Percentiles rank a stretch among this genome's conserved stretches.
These are phyloP conservation scores for Paratinospora sagittata DNA, from an alignment of 164 flowering plant genomes.

Conservation along the genomic window DNA sequence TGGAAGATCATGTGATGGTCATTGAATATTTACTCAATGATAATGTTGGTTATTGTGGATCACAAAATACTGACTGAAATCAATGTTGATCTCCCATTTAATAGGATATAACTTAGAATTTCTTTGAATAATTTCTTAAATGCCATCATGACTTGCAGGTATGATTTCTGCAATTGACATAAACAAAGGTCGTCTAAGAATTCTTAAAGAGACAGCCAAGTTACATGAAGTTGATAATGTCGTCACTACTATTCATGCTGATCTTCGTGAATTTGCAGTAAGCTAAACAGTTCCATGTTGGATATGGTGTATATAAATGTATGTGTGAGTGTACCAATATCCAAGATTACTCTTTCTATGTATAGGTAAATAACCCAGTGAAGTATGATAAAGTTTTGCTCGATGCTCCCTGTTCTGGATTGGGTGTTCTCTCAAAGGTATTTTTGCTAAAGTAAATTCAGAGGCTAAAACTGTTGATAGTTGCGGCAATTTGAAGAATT, in stretches of 20 bases:
- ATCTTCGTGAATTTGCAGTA: conserved; percentile 64
- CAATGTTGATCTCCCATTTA: too few relatives aligned
- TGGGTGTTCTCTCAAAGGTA: conserved; percentile 96
- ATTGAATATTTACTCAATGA: too few relatives aligned
- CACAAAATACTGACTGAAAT: too few relatives aligned
- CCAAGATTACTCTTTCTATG: not conserved
- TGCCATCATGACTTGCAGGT: conserved; percentile 38
- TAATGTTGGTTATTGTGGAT: too few relatives aligned
- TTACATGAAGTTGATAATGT: conserved; percentile 55
- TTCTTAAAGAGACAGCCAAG: conserved; percentile 75
- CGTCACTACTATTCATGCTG: conserved; percentile 55
- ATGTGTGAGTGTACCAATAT: not conserved
- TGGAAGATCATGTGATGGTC: not conserved
- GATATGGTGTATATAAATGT: not conserved
- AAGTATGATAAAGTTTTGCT: conserved; percentile 72
- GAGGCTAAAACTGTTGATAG: not conserved
- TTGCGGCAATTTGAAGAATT: conserved; percentile 8
- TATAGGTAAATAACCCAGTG: conserved; percentile 38
- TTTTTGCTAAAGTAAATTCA: not conserved
- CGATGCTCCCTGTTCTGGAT: conserved; percentile 93
- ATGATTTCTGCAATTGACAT: conserved; percentile 70
- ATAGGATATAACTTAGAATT: too few relatives aligned
- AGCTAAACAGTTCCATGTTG: conserved; percentile 12
- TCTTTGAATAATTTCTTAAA: conserved; percentile 1
- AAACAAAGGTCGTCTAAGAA: conserved; percentile 76